These are phyloP conservation scores for Geotrichum citri-aurantii DNA, from an alignment of 1,139 yeast genomes.

Conservation along the genomic window DNA sequence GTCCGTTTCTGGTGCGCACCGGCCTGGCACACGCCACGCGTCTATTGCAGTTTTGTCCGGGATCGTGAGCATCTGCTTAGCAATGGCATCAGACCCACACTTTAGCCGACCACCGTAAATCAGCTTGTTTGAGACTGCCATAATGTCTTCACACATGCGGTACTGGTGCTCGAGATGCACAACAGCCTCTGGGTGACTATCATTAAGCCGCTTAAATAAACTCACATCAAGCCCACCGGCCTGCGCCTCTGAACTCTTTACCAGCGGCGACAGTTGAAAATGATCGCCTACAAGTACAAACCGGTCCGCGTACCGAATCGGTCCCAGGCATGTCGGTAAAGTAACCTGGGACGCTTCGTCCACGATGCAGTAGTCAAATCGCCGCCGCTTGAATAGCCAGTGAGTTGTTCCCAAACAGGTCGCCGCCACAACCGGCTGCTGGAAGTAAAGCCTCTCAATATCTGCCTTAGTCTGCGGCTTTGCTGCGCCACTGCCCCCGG, in stretches of 20 bases:
- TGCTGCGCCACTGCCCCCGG: conserved; percentile 31
- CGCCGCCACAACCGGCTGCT: conserved; percentile 75
- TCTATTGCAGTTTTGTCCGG: conserved; percentile 34
- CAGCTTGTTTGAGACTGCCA: conserved; percentile 72
- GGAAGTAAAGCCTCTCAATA: conserved; percentile 47
- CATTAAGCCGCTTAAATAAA: conserved; percentile 67
- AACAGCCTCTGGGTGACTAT: conserved; percentile 63
- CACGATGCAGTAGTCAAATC: conserved; percentile 85
- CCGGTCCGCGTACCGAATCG: conserved; percentile 66
- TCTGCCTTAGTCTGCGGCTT: conserved; percentile 25
- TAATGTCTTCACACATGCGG: conserved; percentile 86
- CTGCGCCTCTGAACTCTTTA: conserved; percentile 49
- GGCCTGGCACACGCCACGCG: conserved; percentile 13
- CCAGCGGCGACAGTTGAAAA: conserved; percentile 82
- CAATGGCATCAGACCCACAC: conserved; percentile 67
- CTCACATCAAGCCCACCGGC: conserved; percentile 69
- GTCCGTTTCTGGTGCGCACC: conserved; percentile 18
- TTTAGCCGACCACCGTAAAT: conserved; percentile 69
- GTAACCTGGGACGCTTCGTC: conserved; percentile 98
- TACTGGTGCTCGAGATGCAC: conserved; percentile 77
- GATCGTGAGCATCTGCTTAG: conserved; percentile 48
- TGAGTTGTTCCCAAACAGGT: conserved; percentile 72
- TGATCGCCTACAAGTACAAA: conserved; percentile 95
- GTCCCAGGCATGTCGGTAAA: conserved; percentile 86
- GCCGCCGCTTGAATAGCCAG: conserved; percentile 50